Evolutionary conservation across 2,329 filamentous ascomycete species (phyloP), one percentile per base, ranked within the genome.

Genomic region (Plenodomus biglobosus): DNA sequence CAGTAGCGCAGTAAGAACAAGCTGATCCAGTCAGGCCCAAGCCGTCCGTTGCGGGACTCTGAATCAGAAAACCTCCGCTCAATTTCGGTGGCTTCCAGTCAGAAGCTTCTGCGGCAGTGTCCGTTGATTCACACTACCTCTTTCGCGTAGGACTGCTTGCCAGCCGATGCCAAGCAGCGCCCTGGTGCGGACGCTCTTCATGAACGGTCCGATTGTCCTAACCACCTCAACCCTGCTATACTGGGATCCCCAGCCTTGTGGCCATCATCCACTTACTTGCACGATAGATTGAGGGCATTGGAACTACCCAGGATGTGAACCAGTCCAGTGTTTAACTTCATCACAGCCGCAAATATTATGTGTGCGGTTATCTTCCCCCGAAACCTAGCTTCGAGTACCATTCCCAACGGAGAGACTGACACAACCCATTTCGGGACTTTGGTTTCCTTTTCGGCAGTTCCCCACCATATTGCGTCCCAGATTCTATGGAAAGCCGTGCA

Each of bases 201-300:
- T 15, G 41, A 38, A 51, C 44, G 48, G 48, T 38, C 48, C 48
- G 48, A 51, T 38, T 48, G 5, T 15, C 8, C 24, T 37, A 20
- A 40, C 27, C 11, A 15, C 8, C 3, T 30, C 38, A 18, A 24
- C 24, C 15, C 21, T 24, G 40, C 35, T 35, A 38, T 47, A 22
- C 35, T 40, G 21, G 39, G 18, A 38, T 38, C 34, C 40, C 41
- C 19, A 40, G 48, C 32, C 38, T 22, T 41, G 35, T 36, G 22
- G 38, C 37, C 17, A 48, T 30, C 44, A 35, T 35, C 42, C 13
- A 17, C 15, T 21, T 30, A 24, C 21, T 48, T 35, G 19, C 44
- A 35, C 40, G 39, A 37, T 11, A n/a, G n/a, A n/a, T n/a, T n/a
- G n/a, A n/a, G n/a, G n/a, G n/a, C n/a, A n/a, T n/a, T n/a, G n/a